Evolutionary conservation across 257 asterid genomes (phyloP).

Genomic region (Capsicum baccatum): DNA sequence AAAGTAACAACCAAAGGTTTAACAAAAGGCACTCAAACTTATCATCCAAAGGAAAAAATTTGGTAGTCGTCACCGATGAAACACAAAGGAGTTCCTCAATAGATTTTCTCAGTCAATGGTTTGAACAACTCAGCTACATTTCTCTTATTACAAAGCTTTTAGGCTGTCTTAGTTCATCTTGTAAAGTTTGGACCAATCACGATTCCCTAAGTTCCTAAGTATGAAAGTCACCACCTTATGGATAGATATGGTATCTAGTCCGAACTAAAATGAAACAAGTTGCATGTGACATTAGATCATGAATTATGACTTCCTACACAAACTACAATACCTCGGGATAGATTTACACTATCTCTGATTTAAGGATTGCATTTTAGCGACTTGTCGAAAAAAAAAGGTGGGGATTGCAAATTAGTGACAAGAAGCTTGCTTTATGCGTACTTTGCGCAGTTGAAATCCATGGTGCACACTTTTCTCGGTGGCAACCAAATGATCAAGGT

Average conservation of each 20-base stretch:
- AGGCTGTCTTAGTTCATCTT: not conserved
- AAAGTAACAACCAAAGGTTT: not conserved
- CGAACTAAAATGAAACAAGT: not conserved
- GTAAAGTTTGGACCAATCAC: not conserved
- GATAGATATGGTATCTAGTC: not conserved
- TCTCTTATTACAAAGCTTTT: constrained; percentile 2
- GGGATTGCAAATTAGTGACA: constrained; percentile 19
- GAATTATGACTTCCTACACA: constrained; percentile 4
- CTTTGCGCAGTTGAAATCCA: not conserved
- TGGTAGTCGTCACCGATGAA: not conserved
- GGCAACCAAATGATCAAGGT: constrained; percentile 21
- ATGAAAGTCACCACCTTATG: not conserved
- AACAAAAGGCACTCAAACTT: constrained; percentile 13
- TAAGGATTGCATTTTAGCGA: not conserved
- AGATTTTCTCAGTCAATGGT: constrained; percentile 4
- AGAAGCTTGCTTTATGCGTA: not conserved
- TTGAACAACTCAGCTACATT: not conserved
- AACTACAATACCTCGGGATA: constrained; percentile 4
- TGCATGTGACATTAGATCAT: not conserved
- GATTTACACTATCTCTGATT: not conserved
- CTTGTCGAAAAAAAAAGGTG: not conserved
- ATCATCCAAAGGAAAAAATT: constrained; percentile 1
- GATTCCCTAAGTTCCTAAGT: not conserved
- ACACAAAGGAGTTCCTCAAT: not conserved
- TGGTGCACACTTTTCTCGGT: not conserved